Conservation (phyloP, 2,329 filamentous ascomycete species). For the Apiospora kogelbergensis region DNA sequence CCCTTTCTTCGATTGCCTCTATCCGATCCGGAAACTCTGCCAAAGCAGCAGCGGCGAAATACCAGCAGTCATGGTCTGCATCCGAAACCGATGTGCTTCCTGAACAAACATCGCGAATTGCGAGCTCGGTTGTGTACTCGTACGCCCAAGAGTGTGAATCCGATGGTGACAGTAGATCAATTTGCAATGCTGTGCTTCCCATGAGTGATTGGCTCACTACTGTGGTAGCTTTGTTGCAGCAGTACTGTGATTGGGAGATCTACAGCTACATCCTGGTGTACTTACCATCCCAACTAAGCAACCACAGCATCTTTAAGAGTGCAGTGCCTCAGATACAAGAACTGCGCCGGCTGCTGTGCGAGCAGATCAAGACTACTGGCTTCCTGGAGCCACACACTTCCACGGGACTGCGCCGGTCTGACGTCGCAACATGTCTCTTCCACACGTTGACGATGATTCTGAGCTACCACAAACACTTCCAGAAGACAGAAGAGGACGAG, state of each 20-base stretch:
- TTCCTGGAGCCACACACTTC: conserved; percentile 79
- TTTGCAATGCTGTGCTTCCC: conserved; percentile 48
- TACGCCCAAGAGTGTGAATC: conserved; percentile 19
- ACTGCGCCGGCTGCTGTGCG: conserved; percentile 74
- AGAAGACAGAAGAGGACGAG: conserved; percentile 84
- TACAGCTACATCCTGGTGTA: conserved; percentile 90
- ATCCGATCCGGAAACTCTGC: conserved; percentile 43
- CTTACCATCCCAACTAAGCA: conserved; percentile 83
- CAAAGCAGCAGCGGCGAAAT: conserved; percentile 32
- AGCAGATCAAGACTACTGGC: conserved; percentile 74
- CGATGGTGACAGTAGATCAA: conserved; percentile 17
- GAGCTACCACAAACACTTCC: conserved; percentile 85
- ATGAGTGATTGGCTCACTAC: conserved; percentile 74
- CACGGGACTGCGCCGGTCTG: conserved; percentile 80
- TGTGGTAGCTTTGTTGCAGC: conserved; percentile 70
- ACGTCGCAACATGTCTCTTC: conserved; percentile 86
- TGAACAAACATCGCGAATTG: conserved; percentile 41
- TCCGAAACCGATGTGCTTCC: conserved; percentile 59
- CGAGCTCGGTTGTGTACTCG: conserved; percentile 54
- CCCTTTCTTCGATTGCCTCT: conserved; percentile 36
- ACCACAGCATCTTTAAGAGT: conserved; percentile 79
- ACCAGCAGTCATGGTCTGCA: conserved; percentile 58
- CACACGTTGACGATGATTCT: conserved; percentile 84
- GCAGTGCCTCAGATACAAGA: conserved; percentile 74
- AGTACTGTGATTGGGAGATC: conserved; percentile 82